Percentiles rank a stretch among this genome's conserved stretches.
Conservation (phyloP, 805 yeast species). For the Nakazawaea wyomingensis region DNA sequence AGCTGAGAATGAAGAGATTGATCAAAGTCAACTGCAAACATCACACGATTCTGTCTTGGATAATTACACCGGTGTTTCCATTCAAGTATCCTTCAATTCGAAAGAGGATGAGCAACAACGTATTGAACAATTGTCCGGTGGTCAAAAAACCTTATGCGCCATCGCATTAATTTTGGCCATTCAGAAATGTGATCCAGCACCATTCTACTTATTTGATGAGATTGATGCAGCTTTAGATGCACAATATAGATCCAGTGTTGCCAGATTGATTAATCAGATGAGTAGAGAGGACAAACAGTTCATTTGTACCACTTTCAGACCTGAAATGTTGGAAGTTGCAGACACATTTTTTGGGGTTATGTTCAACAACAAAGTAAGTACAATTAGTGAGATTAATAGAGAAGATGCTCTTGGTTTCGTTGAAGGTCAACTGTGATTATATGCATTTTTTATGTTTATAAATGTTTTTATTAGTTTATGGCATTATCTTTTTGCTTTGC, state of each 20-base stretch:
- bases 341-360: slow-evolving; percentile 84
- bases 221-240: slow-evolving; percentile 94
- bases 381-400: slow-evolving; percentile 62
- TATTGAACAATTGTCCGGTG: slow-evolving; percentile 91
- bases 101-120: slow-evolving; percentile 79
- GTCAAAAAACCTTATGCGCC: slow-evolving; percentile 96
- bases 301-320: slow-evolving; percentile 92
- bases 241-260: slow-evolving; percentile 85
- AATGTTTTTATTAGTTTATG: background rate
- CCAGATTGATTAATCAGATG: slow-evolving; percentile 61
- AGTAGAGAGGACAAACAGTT: slow-evolving; percentile 70
- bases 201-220: slow-evolving; percentile 93
- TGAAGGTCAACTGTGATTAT: slow-evolving; percentile 49
- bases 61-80: slow-evolving; percentile 74
- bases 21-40: slow-evolving; percentile 13
- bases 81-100: slow-evolving; percentile 85
- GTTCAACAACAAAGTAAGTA: slow-evolving; percentile 76
- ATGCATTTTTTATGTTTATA: no score
- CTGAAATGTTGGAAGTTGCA: slow-evolving; percentile 86
- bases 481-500: background rate
- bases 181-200: slow-evolving; percentile 95
- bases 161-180: slow-evolving; percentile 89
- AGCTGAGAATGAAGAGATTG: slow-evolving; percentile 17
- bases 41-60: slow-evolving; percentile 30
- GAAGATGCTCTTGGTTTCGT: slow-evolving; percentile 81